Evolutionary conservation across 768 basidiomycete genomes (phyloP).

Genomic region (Podaxis mareebaensis): DNA sequence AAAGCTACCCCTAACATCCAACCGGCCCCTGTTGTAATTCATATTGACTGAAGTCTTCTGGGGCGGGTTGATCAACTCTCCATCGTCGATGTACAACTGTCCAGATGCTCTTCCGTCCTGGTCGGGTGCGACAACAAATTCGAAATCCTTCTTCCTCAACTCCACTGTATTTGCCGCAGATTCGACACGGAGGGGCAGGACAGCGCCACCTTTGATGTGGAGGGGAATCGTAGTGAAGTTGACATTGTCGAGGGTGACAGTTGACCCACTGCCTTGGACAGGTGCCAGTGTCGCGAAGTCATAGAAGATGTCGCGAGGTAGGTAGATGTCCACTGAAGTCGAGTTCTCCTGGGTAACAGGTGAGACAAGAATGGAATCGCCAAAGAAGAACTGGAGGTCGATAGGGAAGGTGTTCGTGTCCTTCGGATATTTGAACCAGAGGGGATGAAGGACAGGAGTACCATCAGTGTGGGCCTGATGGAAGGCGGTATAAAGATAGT

Average conservation of each 20-base stretch:
- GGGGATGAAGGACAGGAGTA: conserved; percentile 63
- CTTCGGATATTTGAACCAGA: conserved; percentile 69
- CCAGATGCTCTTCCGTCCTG: conserved; percentile 53
- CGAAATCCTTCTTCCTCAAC: conserved; percentile 56
- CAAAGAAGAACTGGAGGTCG: conserved; percentile 72
- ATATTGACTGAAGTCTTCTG: conserved; percentile 35
- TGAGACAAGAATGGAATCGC: conserved; percentile 65
- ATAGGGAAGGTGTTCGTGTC: conserved; percentile 59
- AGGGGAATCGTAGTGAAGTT: conserved; percentile 60
- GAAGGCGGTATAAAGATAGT: conserved; percentile 74
- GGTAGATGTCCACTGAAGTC: conserved; percentile 60
- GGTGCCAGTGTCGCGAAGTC: conserved; percentile 54
- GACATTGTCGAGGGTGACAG: conserved; percentile 45
- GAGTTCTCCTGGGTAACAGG: conserved; percentile 64
- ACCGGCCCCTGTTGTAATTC: conserved; percentile 28
- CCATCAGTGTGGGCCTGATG: conserved; percentile 57
- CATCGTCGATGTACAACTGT: conserved; percentile 63
- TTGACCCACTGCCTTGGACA: conserved; percentile 47
- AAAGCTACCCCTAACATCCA: conserved; percentile 39
- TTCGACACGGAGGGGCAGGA: conserved; percentile 56
- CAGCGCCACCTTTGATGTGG: conserved; percentile 57
- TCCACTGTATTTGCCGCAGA: conserved; percentile 62
- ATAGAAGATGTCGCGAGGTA: conserved; percentile 67
- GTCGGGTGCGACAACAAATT: conserved; percentile 62
- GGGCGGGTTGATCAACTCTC: conserved; percentile 47